Conservation (phyloP, 2,329 filamentous ascomycete species). For the Cryphonectria parasitica region DNA sequence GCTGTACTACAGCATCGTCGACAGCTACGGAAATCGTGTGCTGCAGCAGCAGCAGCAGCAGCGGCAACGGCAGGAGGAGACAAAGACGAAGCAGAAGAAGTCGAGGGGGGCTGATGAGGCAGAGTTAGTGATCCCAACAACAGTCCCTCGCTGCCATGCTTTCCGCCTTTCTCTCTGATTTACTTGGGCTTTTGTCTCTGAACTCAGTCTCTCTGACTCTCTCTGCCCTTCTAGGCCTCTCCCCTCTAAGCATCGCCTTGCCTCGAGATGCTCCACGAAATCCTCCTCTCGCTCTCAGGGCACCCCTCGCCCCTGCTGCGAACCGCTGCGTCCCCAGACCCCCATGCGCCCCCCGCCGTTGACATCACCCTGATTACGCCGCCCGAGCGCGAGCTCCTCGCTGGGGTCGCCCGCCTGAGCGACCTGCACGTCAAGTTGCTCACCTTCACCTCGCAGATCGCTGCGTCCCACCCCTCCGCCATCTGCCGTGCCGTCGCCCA, state of each 20-base stretch:
- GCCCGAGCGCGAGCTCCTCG: constrained; percentile 80
- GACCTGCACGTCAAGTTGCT: constrained; percentile 76
- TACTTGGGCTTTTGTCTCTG: constrained; percentile 9
- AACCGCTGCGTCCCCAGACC: constrained; percentile 49
- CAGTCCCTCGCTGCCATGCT: neutral
- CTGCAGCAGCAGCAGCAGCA: constrained; percentile 4
- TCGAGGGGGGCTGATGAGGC: constrained; percentile 19
- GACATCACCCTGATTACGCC: constrained; percentile 62
- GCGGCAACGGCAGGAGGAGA: neutral
- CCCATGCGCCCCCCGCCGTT: constrained; percentile 44
- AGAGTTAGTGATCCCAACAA: constrained; percentile 20
- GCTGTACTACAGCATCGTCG: constrained; percentile 25
- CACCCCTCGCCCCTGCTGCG: constrained; percentile 88
- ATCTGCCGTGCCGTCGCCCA: constrained; percentile 88
- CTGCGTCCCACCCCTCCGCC: constrained; percentile 73
- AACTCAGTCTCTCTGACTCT: constrained; percentile 1
- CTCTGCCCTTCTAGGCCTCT: neutral
- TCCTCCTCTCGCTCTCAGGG: constrained; percentile 93
- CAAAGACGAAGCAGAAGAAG: neutral
- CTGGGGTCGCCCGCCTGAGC: constrained; percentile 76
- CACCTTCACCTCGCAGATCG: constrained; percentile 67
- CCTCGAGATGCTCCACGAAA: constrained; percentile 88
- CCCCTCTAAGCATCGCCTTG: neutral
- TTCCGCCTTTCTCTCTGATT: neutral
- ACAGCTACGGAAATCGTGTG: constrained; percentile 18